Evolutionary conservation across 108 stramenopile species (phyloP), one percentile per base, ranked within the genome.

Genomic region (Nitzschia palea): DNA sequence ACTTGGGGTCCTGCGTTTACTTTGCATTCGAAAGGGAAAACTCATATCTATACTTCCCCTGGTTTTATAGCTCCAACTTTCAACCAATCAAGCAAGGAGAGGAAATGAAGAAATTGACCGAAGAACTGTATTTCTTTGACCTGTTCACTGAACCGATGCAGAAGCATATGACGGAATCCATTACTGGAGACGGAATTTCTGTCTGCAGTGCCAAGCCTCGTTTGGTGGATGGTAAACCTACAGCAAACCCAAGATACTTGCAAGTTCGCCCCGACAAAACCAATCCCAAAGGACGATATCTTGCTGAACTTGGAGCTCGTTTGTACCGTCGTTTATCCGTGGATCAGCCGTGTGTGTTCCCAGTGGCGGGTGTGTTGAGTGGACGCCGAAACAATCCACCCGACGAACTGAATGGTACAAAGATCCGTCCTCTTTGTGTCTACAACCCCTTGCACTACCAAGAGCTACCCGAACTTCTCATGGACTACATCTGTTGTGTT

Each of bases 401-500:
- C 23, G 82, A 83, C 68, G 78, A 79, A 54, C 60, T 83, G 44
- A 74, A 83, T 51, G 82, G 82, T 25, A 44, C 61, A 0, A 79
- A 79, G 62, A 83, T 83, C 52, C 71, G 57, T 35, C 82, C 82
- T 23, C 75, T 83, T 28, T 76, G 76, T 55, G 78, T 83, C 12
- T 83, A 79, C 71, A 83, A 83, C 44, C 82, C 82, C 0, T 63
- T 83, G 27, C 82, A 83, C 62, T 83, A 77, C 35, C 82, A 83
- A 61, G 78, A 83, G 29, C 55, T 83, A 37, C 82, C 82, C 12
- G 82, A 83, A 43, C 66, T 83, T 4, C 73, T 83, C 71, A 83
- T 80, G 54, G 82, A 83, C 40, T 83, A 80, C 70, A 60, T 83
- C 15, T 80, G 79, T 54, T 83, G 78, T 48, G 82, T 83, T 10